phyloP scores from a whole-genome alignment of 2,329 filamentous ascomycete genomes.

The Ceratocystis huliohia region DNA sequence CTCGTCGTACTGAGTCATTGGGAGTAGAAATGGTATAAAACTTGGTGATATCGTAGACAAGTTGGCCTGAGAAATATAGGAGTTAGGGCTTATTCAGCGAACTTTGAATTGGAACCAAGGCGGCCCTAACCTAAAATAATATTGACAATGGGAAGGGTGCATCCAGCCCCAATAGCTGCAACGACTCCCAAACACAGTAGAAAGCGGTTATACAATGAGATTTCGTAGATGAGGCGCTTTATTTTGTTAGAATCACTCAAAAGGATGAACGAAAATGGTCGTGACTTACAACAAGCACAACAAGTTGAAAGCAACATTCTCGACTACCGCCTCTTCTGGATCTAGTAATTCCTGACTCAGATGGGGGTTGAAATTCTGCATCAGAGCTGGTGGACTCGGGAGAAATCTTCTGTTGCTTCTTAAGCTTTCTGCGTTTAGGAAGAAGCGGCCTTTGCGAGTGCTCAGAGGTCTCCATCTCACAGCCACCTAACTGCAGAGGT shows the following conservation, averaged over 20 bases:
- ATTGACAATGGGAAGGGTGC: constrained; percentile 28
- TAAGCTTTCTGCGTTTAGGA: constrained; percentile 9
- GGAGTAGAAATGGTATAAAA: constrained; percentile 6
- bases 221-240: constrained; percentile 20
- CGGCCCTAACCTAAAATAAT: constrained; percentile 27
- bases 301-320: constrained; percentile 5
- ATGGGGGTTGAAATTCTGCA: not conserved
- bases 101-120: not conserved
- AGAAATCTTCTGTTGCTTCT: constrained; percentile 6
- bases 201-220: constrained; percentile 15
- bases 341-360: not conserved
- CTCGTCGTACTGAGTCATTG: not conserved
- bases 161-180: constrained; percentile 20
- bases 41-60: constrained; percentile 6
- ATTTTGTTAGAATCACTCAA: not conserved
- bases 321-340: not conserved
- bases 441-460: not conserved
- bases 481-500: not conserved
- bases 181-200: constrained; percentile 12
- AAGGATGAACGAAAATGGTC: not conserved
- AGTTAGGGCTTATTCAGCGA: not conserved
- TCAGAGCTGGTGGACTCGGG: not conserved
- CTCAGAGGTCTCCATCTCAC: not conserved
- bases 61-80: not conserved
- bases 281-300: constrained; percentile 15